Percentiles rank a stretch among this genome's conserved stretches.
Conservation (phyloP, 257 asterid species). For the Anisodus tanguticus region DNA sequence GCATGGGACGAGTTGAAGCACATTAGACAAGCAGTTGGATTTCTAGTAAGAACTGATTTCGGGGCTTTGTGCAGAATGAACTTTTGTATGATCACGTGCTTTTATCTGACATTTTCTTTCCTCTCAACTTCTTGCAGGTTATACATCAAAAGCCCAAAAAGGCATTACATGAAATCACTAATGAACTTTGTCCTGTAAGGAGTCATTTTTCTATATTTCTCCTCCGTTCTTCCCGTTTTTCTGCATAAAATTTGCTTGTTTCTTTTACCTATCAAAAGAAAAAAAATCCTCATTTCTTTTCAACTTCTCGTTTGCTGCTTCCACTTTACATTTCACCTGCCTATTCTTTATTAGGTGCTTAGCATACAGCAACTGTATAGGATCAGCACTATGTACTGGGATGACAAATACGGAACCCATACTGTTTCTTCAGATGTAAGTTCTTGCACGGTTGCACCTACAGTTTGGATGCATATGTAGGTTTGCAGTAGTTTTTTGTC, state of each 20-base stretch:
- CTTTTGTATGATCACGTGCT: slow-evolving; percentile 5
- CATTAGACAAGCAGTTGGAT: slow-evolving; percentile 99
- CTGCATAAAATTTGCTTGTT: neutral
- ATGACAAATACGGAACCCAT: slow-evolving; percentile 97
- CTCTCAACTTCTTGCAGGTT: slow-evolving; percentile 59
- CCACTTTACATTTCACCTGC: slow-evolving; percentile 19
- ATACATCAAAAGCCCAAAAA: slow-evolving; percentile 99
- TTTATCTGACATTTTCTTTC: slow-evolving; percentile 12
- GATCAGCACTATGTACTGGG: slow-evolving; percentile 99
- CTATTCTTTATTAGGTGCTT: slow-evolving; percentile 64
- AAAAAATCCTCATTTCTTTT: neutral
- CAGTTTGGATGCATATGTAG: neutral
- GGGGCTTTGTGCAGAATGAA: neutral
- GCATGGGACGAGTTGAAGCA: slow-evolving; percentile 99
- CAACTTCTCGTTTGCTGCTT: neutral
- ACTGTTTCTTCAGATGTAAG: slow-evolving; percentile 94
- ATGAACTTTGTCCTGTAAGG: slow-evolving; percentile 96
- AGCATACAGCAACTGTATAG: slow-evolving; percentile 96
- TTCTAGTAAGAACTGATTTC: slow-evolving; percentile 62
- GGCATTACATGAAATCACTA: slow-evolving; percentile 81
- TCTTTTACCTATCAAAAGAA: neutral
- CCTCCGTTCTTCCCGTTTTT: slow-evolving; percentile 26
- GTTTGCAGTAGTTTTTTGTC: neutral
- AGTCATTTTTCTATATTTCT: slow-evolving; percentile 26
- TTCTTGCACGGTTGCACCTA: slow-evolving; percentile 30